These are phyloP conservation scores for Rhododendron vialii DNA, from an alignment of 148 eudicot species.

Conservation along the genomic window DNA sequence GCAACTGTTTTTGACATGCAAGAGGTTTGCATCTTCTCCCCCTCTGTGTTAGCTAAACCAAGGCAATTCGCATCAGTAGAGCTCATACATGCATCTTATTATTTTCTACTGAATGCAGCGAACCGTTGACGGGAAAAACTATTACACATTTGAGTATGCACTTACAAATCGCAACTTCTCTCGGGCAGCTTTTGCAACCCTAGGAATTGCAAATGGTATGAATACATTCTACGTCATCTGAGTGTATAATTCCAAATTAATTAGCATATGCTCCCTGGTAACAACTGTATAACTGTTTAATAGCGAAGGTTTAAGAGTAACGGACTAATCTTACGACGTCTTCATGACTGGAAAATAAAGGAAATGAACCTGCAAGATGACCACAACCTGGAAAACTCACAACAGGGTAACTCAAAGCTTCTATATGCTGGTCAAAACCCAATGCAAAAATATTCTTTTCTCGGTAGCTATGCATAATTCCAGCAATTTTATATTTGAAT, in stretches of 20 bases:
- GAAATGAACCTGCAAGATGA: not conserved
- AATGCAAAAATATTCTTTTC: not conserved
- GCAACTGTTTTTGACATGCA: slow-evolving; percentile 49
- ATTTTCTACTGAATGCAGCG: slow-evolving; percentile 36
- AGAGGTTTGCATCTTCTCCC: slow-evolving; percentile 47
- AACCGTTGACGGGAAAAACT: slow-evolving; percentile 61
- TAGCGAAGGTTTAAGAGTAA: not conserved
- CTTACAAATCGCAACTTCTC: slow-evolving; percentile 73
- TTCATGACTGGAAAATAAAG: not conserved
- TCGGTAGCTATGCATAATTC: not conserved
- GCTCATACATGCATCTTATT: not conserved
- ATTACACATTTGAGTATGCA: slow-evolving; percentile 71
- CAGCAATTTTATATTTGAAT: not conserved
- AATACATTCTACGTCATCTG: not conserved
- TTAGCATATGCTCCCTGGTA: not conserved
- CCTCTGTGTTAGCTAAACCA: not conserved
- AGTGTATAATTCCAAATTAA: not conserved
- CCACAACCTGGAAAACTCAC: not conserved
- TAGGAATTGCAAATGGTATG: slow-evolving; percentile 86
- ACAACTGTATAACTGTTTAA: not conserved
- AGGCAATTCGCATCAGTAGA: not conserved
- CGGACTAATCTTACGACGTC: not conserved
- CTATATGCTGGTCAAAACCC: not conserved
- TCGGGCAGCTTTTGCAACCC: slow-evolving; percentile 67
- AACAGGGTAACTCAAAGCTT: not conserved